These are phyloP conservation scores for Aegilops speltoides DNA, from an alignment of 176 grass and related monocot species.

Conservation along the genomic window DNA sequence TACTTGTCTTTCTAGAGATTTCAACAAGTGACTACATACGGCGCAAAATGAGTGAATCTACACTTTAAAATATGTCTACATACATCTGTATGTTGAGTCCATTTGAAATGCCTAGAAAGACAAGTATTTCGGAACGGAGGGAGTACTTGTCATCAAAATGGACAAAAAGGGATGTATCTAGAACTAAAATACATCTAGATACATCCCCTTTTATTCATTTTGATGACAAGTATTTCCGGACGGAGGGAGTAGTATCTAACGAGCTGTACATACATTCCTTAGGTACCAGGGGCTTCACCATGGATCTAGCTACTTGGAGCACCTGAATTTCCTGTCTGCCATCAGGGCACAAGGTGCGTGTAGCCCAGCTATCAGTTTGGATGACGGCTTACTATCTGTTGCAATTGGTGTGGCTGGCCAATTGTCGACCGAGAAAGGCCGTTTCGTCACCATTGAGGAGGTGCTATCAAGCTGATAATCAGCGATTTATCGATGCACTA, in stretches of 20 bases:
- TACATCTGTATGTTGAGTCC: too few species aligned
- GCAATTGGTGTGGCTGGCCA: slow-evolving; percentile 74
- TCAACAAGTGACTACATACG: too few species aligned
- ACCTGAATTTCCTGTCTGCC: slow-evolving; percentile 76
- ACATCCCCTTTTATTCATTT: too few species aligned
- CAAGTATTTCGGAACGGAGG: too few species aligned
- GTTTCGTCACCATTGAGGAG: slow-evolving; percentile 76
- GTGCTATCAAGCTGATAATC: slow-evolving; percentile 35
- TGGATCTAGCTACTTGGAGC: slow-evolving; percentile 93
- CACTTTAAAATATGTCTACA: too few species aligned
- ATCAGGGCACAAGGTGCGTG: slow-evolving; percentile 55
- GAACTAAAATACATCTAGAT: too few species aligned
- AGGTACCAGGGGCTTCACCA: slow-evolving; percentile 95
- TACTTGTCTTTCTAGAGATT: too few species aligned
- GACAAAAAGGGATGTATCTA: too few species aligned
- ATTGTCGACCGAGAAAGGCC: slow-evolving; percentile 65
- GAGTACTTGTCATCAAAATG: too few species aligned
- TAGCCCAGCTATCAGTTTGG: slow-evolving; percentile 51
- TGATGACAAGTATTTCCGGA: too few species aligned
- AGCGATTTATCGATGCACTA: neutral
- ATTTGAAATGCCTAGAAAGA: too few species aligned
- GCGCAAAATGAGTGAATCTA: too few species aligned
- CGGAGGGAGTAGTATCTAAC: neutral
- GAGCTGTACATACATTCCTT: slow-evolving; percentile 4
- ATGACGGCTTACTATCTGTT: slow-evolving; percentile 71